Percentiles rank a stretch among this genome's conserved stretches.
phyloP scores from a whole-genome alignment of 1,284 basidiomycete genomes.

The Sanghuangporus weigelae region DNA sequence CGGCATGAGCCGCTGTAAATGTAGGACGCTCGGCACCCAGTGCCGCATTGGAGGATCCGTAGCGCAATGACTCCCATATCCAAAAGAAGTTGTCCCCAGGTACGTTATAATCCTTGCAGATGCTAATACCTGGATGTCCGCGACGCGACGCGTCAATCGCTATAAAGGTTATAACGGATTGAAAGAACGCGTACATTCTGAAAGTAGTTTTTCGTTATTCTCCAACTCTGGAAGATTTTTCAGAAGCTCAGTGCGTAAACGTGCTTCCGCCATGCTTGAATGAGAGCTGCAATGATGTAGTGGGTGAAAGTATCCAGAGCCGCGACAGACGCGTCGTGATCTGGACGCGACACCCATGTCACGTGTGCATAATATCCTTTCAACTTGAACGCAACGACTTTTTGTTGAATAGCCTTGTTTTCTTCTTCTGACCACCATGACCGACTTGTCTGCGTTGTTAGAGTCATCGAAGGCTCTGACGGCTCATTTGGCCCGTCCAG shows the following conservation, averaged over 20 bases:
- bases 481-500: constrained; percentile 67
- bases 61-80: constrained; percentile 64
- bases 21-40: constrained; percentile 28
- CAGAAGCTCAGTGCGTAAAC: constrained; percentile 11
- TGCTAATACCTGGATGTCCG: constrained; percentile 43
- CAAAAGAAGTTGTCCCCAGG: constrained; percentile 53
- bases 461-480: constrained; percentile 69
- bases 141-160: not conserved
- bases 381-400: not conserved
- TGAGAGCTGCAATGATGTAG: not conserved
- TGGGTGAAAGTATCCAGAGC: not conserved
- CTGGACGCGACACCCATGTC: not conserved
- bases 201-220: constrained; percentile 18
- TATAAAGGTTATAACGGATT: too few relatives aligned
- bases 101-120: constrained; percentile 63
- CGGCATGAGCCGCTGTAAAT: constrained; percentile 46
- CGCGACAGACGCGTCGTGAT: constrained; percentile 1
- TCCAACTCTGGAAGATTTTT: constrained; percentile 8
- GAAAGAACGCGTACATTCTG: constrained; percentile 20
- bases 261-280: not conserved
- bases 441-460: constrained; percentile 67
- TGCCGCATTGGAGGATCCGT: constrained; percentile 30
- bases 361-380: not conserved
- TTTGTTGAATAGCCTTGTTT: not conserved
- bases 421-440: constrained; percentile 6